Percentiles rank a stretch among this genome's conserved stretches.
Conservation (phyloP, 306 rosid genomes). For the cucumber (Cucumis sativus) region Cucumber_9930_V3 NC_026657.2:39278501-39279000, state of each 20-base stretch:
- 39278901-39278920: background rate
- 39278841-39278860: conserved; percentile 89
- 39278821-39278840: conserved; percentile 78
- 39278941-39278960: background rate
- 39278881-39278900: background rate
- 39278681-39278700: background rate
- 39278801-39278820: conserved; percentile 74
- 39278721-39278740: background rate
- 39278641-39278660: conserved; percentile 68
- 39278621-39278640: conserved; percentile 90
- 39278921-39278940: background rate
- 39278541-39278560: background rate
- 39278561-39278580: background rate
- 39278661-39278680: background rate
- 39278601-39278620: conserved; percentile 34
- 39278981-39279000: background rate
- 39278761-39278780: conserved; percentile 74
- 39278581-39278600: conserved; percentile 66
- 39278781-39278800: conserved; percentile 59
- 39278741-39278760: conserved; percentile 83
- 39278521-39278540: background rate
- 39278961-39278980: conserved; percentile 6
- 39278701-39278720: background rate
- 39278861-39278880: conserved; percentile 47
- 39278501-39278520: background rate